A percentile compares a stretch with the other conserved stretches of the same genome.
Conservation (phyloP, 1,284 basidiomycete genomes). For the Neotropicomus parvogracilis region DNA sequence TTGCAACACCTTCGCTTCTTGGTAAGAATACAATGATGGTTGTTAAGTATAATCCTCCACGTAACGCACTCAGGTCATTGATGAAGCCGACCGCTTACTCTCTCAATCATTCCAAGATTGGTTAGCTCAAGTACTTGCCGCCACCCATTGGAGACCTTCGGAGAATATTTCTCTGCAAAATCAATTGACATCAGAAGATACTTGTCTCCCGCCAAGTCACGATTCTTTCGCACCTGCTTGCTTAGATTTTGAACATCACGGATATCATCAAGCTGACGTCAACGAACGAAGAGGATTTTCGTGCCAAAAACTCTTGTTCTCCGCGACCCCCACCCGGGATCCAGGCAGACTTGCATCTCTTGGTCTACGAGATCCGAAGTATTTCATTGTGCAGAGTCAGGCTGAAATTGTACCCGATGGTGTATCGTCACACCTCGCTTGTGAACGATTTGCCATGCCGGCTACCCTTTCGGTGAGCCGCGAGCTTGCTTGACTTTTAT, state of each 20-base stretch:
- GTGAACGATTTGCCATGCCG: constrained; percentile 83
- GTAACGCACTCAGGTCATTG: constrained; percentile 68
- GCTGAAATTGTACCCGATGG: constrained; percentile 37
- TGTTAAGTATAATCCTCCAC: constrained; percentile 1
- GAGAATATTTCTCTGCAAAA: constrained; percentile 5
- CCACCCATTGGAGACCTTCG: constrained; percentile 52
- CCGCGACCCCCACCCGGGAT: constrained; percentile 92
- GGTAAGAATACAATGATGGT: constrained; percentile 38
- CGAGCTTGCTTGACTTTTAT: neutral
- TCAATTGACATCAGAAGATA: constrained; percentile 6
- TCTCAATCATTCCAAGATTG: constrained; percentile 97
- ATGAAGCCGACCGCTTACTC: constrained; percentile 94
- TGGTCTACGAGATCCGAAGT: constrained; percentile 77
- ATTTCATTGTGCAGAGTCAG: constrained; percentile 75
- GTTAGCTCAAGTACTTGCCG: constrained; percentile 76
- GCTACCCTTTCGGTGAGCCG: constrained; percentile 60
- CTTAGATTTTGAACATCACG: constrained; percentile 44
- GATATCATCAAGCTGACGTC: constrained; percentile 44
- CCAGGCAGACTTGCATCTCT: constrained; percentile 88
- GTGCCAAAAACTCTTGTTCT: constrained; percentile 96
- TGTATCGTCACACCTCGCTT: constrained; percentile 50
- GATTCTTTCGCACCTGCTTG: constrained; percentile 63
- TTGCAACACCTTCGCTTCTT: constrained; percentile 92
- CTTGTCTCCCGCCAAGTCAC: constrained; percentile 26
- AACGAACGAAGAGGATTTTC: constrained; percentile 57